These are phyloP conservation scores for Lodderomyces metapsilosis DNA, from an alignment of 1,139 yeast species.

Conservation along the genomic window DNA sequence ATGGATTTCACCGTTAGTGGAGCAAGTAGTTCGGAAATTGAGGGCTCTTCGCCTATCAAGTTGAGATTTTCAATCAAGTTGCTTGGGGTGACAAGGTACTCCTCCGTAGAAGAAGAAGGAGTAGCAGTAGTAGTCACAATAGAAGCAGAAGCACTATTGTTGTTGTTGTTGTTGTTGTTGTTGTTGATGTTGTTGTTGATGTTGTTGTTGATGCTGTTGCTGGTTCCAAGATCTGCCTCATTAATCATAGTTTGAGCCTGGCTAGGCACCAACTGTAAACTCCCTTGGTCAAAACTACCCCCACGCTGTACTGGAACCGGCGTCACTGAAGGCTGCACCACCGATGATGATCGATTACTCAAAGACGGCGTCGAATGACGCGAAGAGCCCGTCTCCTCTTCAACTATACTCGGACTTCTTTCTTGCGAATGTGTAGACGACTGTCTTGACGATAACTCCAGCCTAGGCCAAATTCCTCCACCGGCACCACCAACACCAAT, in stretches of 20 bases:
- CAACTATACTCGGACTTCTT: constrained; percentile 11
- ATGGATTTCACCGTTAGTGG: constrained; percentile 33
- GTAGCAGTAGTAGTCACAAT: too few relatives aligned
- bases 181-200: too few relatives aligned
- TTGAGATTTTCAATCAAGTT: constrained; percentile 23
- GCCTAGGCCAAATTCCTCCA: constrained; percentile 3
- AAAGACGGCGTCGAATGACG: constrained; percentile 3
- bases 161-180: too few relatives aligned
- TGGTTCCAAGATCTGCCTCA: too few relatives aligned
- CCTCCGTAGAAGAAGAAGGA: constrained; percentile 11
- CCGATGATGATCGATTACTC: constrained; percentile 5
- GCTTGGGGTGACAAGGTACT: constrained; percentile 18
- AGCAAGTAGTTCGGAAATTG: constrained; percentile 21
- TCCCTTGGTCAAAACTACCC: neutral
- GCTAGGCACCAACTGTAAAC: too few relatives aligned
- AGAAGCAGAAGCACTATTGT: too few relatives aligned
- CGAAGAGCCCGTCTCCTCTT: constrained; percentile 4
- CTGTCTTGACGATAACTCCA: constrained; percentile 4
- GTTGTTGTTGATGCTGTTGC: too few relatives aligned
- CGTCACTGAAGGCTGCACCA: neutral
- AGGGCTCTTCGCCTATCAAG: constrained; percentile 23
- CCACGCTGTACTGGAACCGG: neutral
- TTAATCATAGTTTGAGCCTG: too few relatives aligned
- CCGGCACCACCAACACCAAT: too few relatives aligned
- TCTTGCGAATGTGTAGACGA: constrained; percentile 9